Conservation (phyloP, 2,329 filamentous ascomycete species). For the Nemania serpens region DNA sequence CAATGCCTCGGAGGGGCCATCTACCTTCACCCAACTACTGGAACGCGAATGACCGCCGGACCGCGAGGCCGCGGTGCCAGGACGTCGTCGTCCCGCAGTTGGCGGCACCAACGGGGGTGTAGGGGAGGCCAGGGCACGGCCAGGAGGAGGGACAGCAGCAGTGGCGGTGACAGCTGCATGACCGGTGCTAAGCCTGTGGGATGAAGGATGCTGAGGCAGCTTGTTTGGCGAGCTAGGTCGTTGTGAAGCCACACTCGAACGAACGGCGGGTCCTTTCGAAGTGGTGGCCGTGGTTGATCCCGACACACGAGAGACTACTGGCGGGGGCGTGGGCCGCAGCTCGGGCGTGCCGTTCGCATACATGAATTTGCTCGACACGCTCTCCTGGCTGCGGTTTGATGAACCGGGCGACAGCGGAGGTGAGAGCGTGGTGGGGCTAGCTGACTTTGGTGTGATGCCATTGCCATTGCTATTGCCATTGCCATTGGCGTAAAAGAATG, state of each 20-base stretch:
- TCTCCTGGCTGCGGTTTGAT: conserved; percentile 44
- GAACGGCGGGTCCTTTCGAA: conserved; percentile 49
- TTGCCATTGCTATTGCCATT: conserved; percentile 52
- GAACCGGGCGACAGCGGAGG: conserved; percentile 39
- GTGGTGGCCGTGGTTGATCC: conserved; percentile 53
- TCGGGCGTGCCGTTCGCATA: conserved; percentile 71
- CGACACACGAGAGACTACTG: conserved; percentile 46
- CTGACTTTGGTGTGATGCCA: conserved; percentile 46
- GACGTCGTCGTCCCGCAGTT: conserved; percentile 45
- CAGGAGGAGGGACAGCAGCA: conserved; percentile 25
- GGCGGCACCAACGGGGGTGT: conserved; percentile 45
- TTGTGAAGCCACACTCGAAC: conserved; percentile 46
- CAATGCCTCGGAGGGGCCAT: conserved; percentile 26
- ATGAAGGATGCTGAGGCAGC: conserved; percentile 33
- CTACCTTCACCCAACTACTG: conserved; percentile 43
- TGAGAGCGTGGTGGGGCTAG: conserved; percentile 42
- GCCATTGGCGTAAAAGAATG: conserved; percentile 64
- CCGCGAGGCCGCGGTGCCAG: conserved; percentile 50
- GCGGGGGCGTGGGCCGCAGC: conserved; percentile 44
- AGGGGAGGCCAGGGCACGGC: conserved; percentile 43
- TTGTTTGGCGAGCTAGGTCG: conserved; percentile 60
- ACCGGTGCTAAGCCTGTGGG: conserved; percentile 29
- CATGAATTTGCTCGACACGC: conserved; percentile 68
- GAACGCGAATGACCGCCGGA: conserved; percentile 47
- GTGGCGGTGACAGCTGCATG: conserved; percentile 16